phyloP scores from a whole-genome alignment of 2,329 filamentous ascomycete species.

The Stagonosporopsis vannaccii region DNA sequence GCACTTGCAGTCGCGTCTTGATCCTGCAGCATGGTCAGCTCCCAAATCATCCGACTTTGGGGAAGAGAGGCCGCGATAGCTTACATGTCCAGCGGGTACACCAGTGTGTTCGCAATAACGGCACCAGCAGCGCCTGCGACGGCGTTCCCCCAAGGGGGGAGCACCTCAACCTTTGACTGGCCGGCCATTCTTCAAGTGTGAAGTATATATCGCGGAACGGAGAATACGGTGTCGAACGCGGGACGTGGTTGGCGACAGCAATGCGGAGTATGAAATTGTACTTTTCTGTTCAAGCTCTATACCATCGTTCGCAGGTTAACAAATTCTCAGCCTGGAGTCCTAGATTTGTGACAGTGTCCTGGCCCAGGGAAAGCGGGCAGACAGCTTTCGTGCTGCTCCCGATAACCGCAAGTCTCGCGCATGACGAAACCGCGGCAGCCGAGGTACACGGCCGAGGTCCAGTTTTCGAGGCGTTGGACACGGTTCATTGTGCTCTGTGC shows the following conservation, averaged over 20 bases:
- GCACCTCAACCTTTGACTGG: conserved; percentile 69
- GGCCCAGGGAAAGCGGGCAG: conserved; percentile 21
- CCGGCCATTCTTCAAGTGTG: conserved; percentile 55
- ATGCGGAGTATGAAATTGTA: not conserved
- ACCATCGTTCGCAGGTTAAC: conserved; percentile 2
- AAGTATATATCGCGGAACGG: not conserved
- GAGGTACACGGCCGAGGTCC: conserved; percentile 48
- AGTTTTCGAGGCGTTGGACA: conserved; percentile 10
- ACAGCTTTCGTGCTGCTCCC: conserved; percentile 27
- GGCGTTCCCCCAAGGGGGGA: conserved; percentile 92
- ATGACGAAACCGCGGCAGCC: conserved; percentile 40
- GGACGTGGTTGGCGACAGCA: not conserved
- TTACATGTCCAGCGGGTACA: conserved; percentile 97
- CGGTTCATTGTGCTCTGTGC: conserved; percentile 8
- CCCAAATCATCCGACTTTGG: not conserved
- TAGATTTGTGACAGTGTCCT: conserved; percentile 5
- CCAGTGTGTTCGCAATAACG: conserved; percentile 90
- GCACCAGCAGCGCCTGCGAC: conserved; percentile 92
- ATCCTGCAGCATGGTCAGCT: conserved; percentile 65
- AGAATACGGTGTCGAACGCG: conserved; percentile 1
- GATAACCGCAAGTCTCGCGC: conserved; percentile 30
- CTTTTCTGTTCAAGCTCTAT: not conserved
- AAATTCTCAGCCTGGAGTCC: not conserved
- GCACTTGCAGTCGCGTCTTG: conserved; percentile 95
- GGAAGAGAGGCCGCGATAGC: conserved; percentile 38